Evolutionary conservation across 1,284 basidiomycete genomes (phyloP).

Genomic region (Volvariella volvacea): DNA sequence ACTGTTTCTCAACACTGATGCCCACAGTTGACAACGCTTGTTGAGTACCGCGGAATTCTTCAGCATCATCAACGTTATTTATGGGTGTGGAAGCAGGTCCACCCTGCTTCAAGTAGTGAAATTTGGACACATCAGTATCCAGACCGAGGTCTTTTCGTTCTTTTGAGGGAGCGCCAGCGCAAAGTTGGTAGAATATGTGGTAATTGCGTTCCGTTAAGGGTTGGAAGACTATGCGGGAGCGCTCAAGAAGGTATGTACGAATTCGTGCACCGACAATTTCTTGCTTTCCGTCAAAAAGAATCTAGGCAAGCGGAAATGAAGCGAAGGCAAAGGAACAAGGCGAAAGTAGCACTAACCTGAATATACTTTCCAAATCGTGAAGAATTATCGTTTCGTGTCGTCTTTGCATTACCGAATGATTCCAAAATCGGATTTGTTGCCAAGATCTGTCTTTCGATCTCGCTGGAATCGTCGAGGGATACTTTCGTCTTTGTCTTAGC

Average conservation of each 20-base stretch:
- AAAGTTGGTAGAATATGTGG: slow-evolving; percentile 99
- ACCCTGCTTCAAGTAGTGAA: slow-evolving; percentile 92
- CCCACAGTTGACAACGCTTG: slow-evolving; percentile 95
- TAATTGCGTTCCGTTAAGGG: slow-evolving; percentile 97
- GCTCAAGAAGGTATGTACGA: slow-evolving; percentile 95
- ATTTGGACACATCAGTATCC: slow-evolving; percentile 80
- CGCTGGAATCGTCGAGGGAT: slow-evolving; percentile 78
- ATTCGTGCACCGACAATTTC: slow-evolving; percentile 98
- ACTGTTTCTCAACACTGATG: slow-evolving; percentile 95
- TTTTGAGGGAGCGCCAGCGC: slow-evolving; percentile 91
- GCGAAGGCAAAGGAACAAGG: slow-evolving; percentile 2
- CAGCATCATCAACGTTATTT: slow-evolving; percentile 88
- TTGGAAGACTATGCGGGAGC: slow-evolving; percentile 96
- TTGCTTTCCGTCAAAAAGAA: slow-evolving; percentile 91
- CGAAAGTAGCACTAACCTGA: slow-evolving; percentile 53
- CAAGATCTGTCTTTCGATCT: slow-evolving; percentile 94
- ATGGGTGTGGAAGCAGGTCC: slow-evolving; percentile 85
- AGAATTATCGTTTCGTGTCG: slow-evolving; percentile 98
- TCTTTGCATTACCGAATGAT: slow-evolving; percentile 99
- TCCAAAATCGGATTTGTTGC: slow-evolving; percentile 99
- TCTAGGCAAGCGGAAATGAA: slow-evolving; percentile 39
- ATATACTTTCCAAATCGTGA: slow-evolving; percentile 99
- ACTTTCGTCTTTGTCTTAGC: slow-evolving; percentile 63
- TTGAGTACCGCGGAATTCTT: slow-evolving; percentile 92
- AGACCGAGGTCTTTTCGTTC: slow-evolving; percentile 94